A percentile compares a stretch with the other conserved stretches of the same genome.
These are phyloP conservation scores for Hebeloma cylindrosporum DNA, from an alignment of 768 basidiomycete species.

Conservation along the genomic window DNA sequence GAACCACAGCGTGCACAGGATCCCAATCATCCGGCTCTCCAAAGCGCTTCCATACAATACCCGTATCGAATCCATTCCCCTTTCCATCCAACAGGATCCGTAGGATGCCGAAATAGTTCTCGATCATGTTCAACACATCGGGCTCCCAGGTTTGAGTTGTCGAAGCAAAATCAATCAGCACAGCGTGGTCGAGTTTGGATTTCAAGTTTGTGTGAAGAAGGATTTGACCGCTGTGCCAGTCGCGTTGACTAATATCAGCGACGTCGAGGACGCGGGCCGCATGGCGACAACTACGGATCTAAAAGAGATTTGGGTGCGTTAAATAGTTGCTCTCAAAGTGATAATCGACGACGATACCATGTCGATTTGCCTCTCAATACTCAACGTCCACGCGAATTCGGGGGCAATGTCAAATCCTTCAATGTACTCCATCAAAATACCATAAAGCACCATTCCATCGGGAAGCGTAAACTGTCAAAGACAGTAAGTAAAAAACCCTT, in stretches of 20 bases:
- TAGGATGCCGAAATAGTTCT: no score
- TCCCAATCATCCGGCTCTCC: no score
- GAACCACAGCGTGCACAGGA: no score
- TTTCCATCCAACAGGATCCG: no score
- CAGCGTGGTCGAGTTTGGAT: constrained; percentile 14
- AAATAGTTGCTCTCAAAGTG: not conserved
- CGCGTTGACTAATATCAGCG: constrained; percentile 23
- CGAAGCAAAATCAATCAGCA: constrained; percentile 18
- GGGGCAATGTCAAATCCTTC: constrained; percentile 15
- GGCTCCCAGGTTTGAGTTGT: constrained; percentile 16
- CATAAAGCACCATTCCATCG: constrained; percentile 13
- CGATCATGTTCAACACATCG: constrained; percentile 3
- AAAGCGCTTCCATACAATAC: no score
- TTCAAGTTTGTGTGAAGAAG: constrained; percentile 13
- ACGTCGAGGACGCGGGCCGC: constrained; percentile 24
- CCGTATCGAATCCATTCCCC: no score
- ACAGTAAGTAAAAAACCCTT: not conserved
- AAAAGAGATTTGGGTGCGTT: constrained; percentile 1
- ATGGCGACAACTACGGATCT: constrained; percentile 24
- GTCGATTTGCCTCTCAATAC: constrained; percentile 16
- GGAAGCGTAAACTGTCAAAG: constrained; percentile 16
- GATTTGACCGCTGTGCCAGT: constrained; percentile 25
- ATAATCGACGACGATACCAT: constrained; percentile 14
- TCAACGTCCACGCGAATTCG: constrained; percentile 8
- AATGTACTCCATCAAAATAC: constrained; percentile 22